Conservation (phyloP, 768 basidiomycete genomes). For the Bullera alba region DNA sequence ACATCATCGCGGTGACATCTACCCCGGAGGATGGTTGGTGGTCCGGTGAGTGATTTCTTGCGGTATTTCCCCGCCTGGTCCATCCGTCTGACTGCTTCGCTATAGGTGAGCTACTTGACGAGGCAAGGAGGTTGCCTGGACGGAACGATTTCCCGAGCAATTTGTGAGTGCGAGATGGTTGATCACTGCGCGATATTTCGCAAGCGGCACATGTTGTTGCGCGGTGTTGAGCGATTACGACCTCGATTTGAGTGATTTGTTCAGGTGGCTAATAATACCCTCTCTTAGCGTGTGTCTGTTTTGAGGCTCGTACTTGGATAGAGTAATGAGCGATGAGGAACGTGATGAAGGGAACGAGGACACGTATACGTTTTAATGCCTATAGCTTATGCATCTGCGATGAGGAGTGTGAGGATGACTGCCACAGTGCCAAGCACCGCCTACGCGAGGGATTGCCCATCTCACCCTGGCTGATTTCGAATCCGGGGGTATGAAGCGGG, state of each 20-base stretch:
- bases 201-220: constrained; percentile 3
- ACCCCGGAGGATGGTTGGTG: constrained; percentile 98
- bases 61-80: too few species aligned
- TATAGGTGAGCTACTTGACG: constrained; percentile 34
- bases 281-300: neutral
- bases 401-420: too few species aligned
- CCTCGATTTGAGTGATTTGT: too few species aligned
- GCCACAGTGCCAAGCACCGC: too few species aligned
- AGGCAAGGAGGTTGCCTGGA: constrained; percentile 42
- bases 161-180: constrained; percentile 32
- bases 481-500: too few species aligned
- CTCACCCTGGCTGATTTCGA: too few species aligned
- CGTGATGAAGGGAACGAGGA: neutral
- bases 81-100: too few species aligned
- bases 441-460: too few species aligned
- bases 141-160: constrained; percentile 46
- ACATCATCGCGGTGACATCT: constrained; percentile 89
- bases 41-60: constrained; percentile 56
- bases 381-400: too few species aligned
- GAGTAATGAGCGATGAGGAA: neutral
- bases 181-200: neutral
- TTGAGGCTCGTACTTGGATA: neutral
- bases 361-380: neutral
- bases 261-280: neutral
- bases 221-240: neutral